Base-by-base conservation (phyloP, 805 yeast species). In the Saturnispora gosingensis region DNA sequence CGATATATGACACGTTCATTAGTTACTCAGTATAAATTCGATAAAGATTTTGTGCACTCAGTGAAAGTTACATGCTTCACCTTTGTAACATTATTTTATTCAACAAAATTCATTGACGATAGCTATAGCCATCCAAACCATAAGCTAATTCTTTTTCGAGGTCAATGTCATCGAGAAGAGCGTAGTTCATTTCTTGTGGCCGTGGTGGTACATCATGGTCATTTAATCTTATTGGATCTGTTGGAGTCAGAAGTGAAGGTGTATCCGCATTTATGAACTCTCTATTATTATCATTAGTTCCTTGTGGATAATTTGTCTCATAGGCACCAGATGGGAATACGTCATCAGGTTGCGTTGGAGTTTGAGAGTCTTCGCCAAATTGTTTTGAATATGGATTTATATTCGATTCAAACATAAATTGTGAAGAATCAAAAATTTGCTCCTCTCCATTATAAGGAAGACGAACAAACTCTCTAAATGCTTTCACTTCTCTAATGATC, bases 391-490 rank as follows among this genome's bases (percentile, higher is more conserved):
- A 18, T 34, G 51, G 39, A n/a, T 38, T 34, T 16, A 47, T 43
- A 42, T 39, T 43, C 25, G 52, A 48, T 24, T 50, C 44, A 45
- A 53, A 55, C 28, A 51, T 46, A 34, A 53, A 55, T 16, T 53
- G 53, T 5, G 54, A 49, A n/a, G 58, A 55, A 43, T 55, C 58
- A 40, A 55, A 55, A 15, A 55, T 53, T 42, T 53, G 54, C 50
- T 49, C 55, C 46, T 53, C 56, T 4, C 51, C 51, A 24, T 30
- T 46, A 24, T 46, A 53, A 3, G 58, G 58, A 36, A 53, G 51
- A 49, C 96, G 76, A 4, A 88, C 96, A 70, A 82, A 83, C 40
- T 80, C 86, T 59, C 97, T 77, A 65, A 89, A 88, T 28, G 77
- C 72, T 46, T 74, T 74, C 2, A 90, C 96, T 64, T 90, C 97